These are phyloP conservation scores for Trametes coccinea DNA, from an alignment of 768 basidiomycete genomes.

Conservation along the genomic window DNA sequence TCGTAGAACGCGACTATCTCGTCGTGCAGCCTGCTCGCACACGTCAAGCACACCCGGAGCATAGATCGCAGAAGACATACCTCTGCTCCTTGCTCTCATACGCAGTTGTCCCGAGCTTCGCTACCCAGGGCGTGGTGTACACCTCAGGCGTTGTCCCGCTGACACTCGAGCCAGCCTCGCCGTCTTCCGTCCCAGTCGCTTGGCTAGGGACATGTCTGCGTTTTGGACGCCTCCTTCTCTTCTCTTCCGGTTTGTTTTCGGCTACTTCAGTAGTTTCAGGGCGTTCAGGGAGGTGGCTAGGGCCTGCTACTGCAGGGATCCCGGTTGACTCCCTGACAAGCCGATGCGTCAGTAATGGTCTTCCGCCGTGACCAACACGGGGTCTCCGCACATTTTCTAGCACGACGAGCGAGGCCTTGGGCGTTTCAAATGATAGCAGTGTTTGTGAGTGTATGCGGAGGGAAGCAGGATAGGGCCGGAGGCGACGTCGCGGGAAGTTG, in stretches of 20 bases:
- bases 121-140: slow-evolving; percentile 28
- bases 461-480: too few relatives aligned
- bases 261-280: not conserved
- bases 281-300: slow-evolving; percentile 8
- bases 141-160: not conserved
- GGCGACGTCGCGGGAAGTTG: too few relatives aligned
- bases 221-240: slow-evolving; percentile 8
- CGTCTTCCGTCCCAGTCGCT: not conserved
- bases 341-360: too few relatives aligned
- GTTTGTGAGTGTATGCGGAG: too few relatives aligned
- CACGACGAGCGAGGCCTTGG: not conserved
- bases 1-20: slow-evolving; percentile 60
- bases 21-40: slow-evolving; percentile 51
- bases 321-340: not conserved
- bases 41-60: not conserved
- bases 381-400: too few relatives aligned
- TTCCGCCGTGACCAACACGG: too few relatives aligned
- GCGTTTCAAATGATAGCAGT: too few relatives aligned
- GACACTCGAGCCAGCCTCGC: not conserved
- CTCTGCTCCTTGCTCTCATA: slow-evolving; percentile 35
- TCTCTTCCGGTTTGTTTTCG: slow-evolving; percentile 1
- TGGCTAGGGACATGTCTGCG: slow-evolving; percentile 15
- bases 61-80: slow-evolving; percentile 21
- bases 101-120: slow-evolving; percentile 25
- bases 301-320: slow-evolving; percentile 5